Evolutionary conservation across 1,284 basidiomycete genomes (phyloP).

Genomic region (Ceratobasidium sp.): DNA sequence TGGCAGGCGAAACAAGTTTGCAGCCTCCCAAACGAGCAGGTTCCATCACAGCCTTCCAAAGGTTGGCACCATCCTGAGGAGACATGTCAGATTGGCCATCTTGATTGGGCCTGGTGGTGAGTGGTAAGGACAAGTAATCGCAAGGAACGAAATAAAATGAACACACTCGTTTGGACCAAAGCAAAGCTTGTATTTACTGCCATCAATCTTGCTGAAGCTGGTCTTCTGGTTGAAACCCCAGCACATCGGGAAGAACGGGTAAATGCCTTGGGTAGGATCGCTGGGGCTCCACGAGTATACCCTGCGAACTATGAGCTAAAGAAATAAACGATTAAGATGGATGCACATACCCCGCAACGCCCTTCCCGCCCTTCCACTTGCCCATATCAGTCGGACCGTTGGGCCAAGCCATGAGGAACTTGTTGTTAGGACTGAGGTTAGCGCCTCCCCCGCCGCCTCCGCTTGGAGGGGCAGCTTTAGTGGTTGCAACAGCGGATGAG

Average conservation of each 20-base stretch:
- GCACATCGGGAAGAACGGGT: slow-evolving; percentile 68
- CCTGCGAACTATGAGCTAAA: slow-evolving; percentile 51
- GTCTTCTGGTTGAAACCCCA: slow-evolving; percentile 62
- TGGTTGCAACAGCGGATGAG: slow-evolving; percentile 23
- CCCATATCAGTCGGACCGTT: slow-evolving; percentile 55
- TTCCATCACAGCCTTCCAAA: slow-evolving; percentile 70
- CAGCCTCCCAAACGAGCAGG: slow-evolving; percentile 66
- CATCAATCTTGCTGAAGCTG: slow-evolving; percentile 51
- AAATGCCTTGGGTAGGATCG: slow-evolving; percentile 52
- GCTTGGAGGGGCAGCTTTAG: slow-evolving; percentile 45
- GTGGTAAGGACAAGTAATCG: neutral
- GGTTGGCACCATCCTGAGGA: slow-evolving; percentile 57
- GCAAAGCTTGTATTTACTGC: slow-evolving; percentile 61
- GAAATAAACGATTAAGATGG: neutral
- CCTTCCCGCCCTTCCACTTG: slow-evolving; percentile 1
- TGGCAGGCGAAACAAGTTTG: slow-evolving; percentile 67
- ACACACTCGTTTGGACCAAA: slow-evolving; percentile 76
- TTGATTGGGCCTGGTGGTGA: slow-evolving; percentile 62
- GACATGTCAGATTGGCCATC: slow-evolving; percentile 66
- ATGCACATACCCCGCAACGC: slow-evolving; percentile 26
- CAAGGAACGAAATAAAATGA: neutral
- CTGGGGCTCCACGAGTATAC: slow-evolving; percentile 65
- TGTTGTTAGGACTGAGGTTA: slow-evolving; percentile 51
- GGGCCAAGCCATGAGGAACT: slow-evolving; percentile 71
- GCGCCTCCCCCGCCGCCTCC: slow-evolving; percentile 46